These are phyloP conservation scores for Coprinopsis strossmayeri DNA, from an alignment of 768 basidiomycete genomes.

Conservation along the genomic window DNA sequence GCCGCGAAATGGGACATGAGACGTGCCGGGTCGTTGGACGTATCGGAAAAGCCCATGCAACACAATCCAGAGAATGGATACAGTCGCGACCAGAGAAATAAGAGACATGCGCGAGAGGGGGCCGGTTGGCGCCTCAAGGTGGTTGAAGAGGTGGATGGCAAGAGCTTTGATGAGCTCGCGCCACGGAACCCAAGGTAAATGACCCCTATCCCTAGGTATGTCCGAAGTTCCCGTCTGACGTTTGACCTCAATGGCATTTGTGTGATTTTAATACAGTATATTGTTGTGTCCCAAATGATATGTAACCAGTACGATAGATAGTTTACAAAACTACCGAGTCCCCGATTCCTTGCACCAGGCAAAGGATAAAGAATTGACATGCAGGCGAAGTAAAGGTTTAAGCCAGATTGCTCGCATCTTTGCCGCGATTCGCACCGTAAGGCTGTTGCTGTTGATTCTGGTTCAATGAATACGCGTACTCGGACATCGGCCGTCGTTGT, in stretches of 20 bases:
- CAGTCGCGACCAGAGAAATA: neutral
- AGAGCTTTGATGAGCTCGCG: too few relatives aligned
- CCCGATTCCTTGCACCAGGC: slow-evolving; percentile 9
- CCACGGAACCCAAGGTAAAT: too few relatives aligned
- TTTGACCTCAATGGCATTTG: too few relatives aligned
- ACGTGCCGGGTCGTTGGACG: too few relatives aligned
- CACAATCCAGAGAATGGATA: neutral
- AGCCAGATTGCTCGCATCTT: slow-evolving; percentile 8
- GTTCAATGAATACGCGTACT: slow-evolving; percentile 4
- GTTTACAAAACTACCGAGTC: slow-evolving; percentile 9
- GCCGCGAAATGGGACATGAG: too few relatives aligned
- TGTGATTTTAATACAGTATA: too few relatives aligned
- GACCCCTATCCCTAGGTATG: too few relatives aligned
- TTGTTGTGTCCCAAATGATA: too few relatives aligned
- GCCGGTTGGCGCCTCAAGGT: too few relatives aligned
- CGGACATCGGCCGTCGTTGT: neutral
- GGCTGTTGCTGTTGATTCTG: neutral
- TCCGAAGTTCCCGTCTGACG: too few relatives aligned
- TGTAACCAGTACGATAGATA: slow-evolving; percentile 1
- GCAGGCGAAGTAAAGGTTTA: neutral
- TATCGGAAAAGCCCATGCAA: neutral
- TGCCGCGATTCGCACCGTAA: neutral
- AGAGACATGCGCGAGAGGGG: neutral
- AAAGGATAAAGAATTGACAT: neutral
- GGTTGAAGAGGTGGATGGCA: too few relatives aligned